Conservation (phyloP, 2,329 filamentous ascomycete genomes). For the Sporothrix variecibatus region DNA sequence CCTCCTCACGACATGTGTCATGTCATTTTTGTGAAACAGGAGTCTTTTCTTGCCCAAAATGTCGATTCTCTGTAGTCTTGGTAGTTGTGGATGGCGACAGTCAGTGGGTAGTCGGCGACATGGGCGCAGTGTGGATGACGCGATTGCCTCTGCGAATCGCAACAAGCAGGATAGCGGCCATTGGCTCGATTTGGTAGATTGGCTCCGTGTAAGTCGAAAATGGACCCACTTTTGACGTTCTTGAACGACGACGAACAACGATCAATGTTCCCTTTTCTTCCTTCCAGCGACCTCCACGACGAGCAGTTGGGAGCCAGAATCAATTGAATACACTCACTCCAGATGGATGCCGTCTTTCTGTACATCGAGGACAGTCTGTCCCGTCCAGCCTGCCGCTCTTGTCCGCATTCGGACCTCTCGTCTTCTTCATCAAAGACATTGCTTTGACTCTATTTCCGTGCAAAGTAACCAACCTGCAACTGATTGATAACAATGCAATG, state of each 20-base stretch:
- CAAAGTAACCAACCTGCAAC: not conserved
- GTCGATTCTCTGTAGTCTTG: not conserved
- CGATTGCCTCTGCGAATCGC: slow-evolving; percentile 19
- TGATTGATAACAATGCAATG: not conserved
- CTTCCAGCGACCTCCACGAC: not conserved
- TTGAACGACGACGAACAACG: no score
- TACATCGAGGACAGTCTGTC: not conserved
- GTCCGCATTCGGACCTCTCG: not conserved
- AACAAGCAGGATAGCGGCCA: not conserved
- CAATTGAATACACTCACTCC: not conserved
- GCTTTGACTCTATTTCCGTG: not conserved
- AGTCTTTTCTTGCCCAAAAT: not conserved
- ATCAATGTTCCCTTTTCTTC: no score
- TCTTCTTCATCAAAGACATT: not conserved
- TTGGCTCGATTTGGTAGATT: not conserved
- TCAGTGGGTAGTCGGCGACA: not conserved
- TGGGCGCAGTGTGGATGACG: slow-evolving; percentile 9
- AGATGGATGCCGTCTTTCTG: not conserved
- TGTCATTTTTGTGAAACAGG: not conserved
- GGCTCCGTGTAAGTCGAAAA: not conserved
- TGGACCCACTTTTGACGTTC: slow-evolving; percentile 7
- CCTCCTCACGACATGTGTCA: not conserved
- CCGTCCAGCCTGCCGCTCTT: not conserved
- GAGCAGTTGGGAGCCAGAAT: no score
- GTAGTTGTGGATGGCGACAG: not conserved